Percentiles rank a stretch among this genome's conserved stretches.
These are phyloP conservation scores for Silybum marianum DNA, from an alignment of 129 eudicot genomes.

Conservation along the genomic window DNA sequence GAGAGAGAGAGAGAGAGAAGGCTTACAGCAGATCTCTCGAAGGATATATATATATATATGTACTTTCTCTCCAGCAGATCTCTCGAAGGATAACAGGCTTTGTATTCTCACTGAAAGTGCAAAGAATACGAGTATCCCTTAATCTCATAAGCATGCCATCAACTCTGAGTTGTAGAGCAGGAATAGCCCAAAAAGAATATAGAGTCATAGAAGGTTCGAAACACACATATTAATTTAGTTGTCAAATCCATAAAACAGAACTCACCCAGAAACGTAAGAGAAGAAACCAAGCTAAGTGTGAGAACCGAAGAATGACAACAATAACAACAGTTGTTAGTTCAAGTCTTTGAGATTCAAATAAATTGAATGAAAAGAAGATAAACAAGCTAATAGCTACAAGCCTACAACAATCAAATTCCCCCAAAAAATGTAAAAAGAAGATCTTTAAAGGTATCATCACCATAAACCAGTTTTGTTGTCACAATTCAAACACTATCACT, in stretches of 20 bases:
- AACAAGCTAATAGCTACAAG: no score
- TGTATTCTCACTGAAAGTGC: slow-evolving; percentile 48
- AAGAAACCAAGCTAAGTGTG: slow-evolving; percentile 59
- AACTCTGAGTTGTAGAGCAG: slow-evolving; percentile 78
- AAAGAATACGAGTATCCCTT: slow-evolving; percentile 91
- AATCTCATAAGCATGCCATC: slow-evolving; percentile 98
- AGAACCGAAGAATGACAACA: no score
- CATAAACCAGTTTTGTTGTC: no score
- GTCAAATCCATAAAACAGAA: slow-evolving; percentile 9
- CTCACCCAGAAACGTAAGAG: slow-evolving; percentile 99
- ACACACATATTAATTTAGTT: neutral
- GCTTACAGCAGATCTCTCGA: slow-evolving; percentile 89
- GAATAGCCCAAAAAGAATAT: slow-evolving; percentile 6
- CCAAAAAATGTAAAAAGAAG: no score
- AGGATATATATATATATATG: no score
- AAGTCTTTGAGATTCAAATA: no score
- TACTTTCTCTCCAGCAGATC: slow-evolving; percentile 91
- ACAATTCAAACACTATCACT: no score
- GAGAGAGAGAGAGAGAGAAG: neutral
- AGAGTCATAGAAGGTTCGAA: neutral
- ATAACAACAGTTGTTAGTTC: no score
- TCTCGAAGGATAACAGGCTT: slow-evolving; percentile 72
- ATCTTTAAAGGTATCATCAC: no score
- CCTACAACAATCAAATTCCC: no score
- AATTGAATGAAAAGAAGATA: no score